Evolutionary conservation across 2,329 filamentous ascomycete genomes (phyloP), one percentile per base, ranked within the genome.

Genomic region (Talaromyces funiculosus): DNA sequence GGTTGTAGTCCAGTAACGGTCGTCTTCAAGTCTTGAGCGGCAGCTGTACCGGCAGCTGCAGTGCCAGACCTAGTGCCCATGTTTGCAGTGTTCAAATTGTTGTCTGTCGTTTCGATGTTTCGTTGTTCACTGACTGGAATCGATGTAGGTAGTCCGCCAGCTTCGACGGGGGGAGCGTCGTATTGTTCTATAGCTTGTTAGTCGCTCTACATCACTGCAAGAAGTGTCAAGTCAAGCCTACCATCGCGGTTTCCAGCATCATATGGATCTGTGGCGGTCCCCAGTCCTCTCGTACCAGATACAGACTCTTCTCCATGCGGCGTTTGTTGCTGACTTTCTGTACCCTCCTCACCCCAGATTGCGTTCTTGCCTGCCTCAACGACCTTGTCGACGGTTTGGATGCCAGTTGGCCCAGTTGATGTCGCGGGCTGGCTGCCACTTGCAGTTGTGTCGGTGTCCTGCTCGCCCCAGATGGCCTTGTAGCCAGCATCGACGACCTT

Each of bases 221-320:
- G 38, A 33, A 26, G 31, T 18, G 38, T 33, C 40, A 12, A 47
- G 12, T 10, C 9, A 5, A 42, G 64, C 76, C 66, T 73, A 85
- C 80, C 82, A 78, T 84, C 81, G n/a, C 84, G 76, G 72, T 94
- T 94, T 53, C 90, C 90, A 61, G 85, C 85, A 70, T 94, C 90
- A 67, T 86, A 95, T 0, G 90, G 90, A 72, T 93, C 87, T 12
- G 83, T 84, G 45, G 80, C 81, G 24, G 82, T 81, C 4, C 89
- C 88, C 70, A 87, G 78, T 40, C 90, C 90, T 61, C 81, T 78
- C 56, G 84, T 78, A 22, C 90, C 90, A 20, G 89, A 88, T 47
- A 92, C 73, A 18, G 90, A 90, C 76, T 95, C 90, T 66, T 76
- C 73, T 51, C 79, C 79, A 40, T 72, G 73, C 18, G 51, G n/a